These are phyloP conservation scores for Capsicum baccatum DNA, from an alignment of 257 asterid genomes.

Conservation along the genomic window DNA sequence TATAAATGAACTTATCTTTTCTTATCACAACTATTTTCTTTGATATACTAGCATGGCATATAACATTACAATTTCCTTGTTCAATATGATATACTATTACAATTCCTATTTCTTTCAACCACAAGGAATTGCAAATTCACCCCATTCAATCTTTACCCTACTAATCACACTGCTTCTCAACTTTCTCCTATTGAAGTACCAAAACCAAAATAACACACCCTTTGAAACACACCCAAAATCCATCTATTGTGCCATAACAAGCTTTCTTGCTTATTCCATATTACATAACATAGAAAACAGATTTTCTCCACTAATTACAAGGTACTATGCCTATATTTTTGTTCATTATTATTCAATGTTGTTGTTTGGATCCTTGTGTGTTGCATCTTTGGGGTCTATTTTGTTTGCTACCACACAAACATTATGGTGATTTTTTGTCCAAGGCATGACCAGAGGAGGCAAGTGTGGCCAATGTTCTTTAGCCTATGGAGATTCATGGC, in stretches of 20 bases:
- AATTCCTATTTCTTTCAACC: background rate
- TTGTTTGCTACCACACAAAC: background rate
- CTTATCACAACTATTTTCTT: background rate
- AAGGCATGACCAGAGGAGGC: background rate
- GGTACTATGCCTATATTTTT: background rate
- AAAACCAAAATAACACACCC: background rate
- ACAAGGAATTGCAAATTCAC: background rate
- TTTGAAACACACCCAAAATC: constrained; percentile 5
- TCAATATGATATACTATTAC: background rate
- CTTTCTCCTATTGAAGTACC: background rate
- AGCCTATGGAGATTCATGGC: background rate
- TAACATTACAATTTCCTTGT: background rate
- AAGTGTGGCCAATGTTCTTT: background rate
- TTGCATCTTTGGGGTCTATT: background rate
- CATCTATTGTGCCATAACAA: background rate
- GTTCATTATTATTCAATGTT: background rate
- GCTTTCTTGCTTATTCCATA: background rate
- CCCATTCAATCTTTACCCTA: background rate
- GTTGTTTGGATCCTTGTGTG: background rate
- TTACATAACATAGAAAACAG: background rate
- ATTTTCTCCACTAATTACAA: background rate
- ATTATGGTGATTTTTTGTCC: background rate
- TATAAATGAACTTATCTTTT: background rate
- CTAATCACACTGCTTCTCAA: background rate
- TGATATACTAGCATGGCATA: background rate